Percentiles rank a stretch among this genome's conserved stretches.
phyloP scores from a whole-genome alignment of 2,329 filamentous ascomycete species.

The Botrytis elliptica region DNA sequence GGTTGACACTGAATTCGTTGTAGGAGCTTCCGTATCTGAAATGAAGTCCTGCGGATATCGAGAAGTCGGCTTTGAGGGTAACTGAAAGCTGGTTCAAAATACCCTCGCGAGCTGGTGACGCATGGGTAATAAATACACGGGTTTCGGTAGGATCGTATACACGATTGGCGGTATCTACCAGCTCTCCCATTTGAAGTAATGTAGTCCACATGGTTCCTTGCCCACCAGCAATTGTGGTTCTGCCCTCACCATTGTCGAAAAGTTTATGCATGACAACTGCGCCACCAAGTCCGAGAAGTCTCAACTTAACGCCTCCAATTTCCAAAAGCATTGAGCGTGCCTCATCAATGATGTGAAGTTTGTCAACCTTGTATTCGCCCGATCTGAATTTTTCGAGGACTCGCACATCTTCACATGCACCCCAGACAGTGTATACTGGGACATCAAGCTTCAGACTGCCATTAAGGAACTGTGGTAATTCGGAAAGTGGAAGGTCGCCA shows the following conservation, averaged over 20 bases:
- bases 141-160: conserved; percentile 99
- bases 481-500: conserved; percentile 84
- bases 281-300: conserved; percentile 87
- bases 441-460: conserved; percentile 90
- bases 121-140: conserved; percentile 93
- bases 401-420: conserved; percentile 95
- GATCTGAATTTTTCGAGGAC: conserved; percentile 97
- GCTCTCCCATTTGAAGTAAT: conserved; percentile 93
- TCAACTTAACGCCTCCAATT: conserved; percentile 91
- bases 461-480: conserved; percentile 83
- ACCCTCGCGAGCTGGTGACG: conserved; percentile 92
- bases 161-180: conserved; percentile 95
- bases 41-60: conserved; percentile 93
- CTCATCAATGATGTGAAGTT: conserved; percentile 98
- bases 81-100: conserved; percentile 97
- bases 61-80: conserved; percentile 96
- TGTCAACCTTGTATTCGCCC: conserved; percentile 95
- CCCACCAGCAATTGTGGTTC: conserved; percentile 95
- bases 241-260: conserved; percentile 96
- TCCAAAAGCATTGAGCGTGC: conserved; percentile 94
- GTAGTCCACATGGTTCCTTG: conserved; percentile 99
- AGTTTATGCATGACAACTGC: conserved; percentile 99
- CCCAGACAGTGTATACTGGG: conserved; percentile 98
- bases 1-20: conserved; percentile 99
- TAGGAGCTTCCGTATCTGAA: conserved; percentile 99